Evolutionary conservation across 768 basidiomycete species (phyloP).

Genomic region (Podaxis mareebaensis): DNA sequence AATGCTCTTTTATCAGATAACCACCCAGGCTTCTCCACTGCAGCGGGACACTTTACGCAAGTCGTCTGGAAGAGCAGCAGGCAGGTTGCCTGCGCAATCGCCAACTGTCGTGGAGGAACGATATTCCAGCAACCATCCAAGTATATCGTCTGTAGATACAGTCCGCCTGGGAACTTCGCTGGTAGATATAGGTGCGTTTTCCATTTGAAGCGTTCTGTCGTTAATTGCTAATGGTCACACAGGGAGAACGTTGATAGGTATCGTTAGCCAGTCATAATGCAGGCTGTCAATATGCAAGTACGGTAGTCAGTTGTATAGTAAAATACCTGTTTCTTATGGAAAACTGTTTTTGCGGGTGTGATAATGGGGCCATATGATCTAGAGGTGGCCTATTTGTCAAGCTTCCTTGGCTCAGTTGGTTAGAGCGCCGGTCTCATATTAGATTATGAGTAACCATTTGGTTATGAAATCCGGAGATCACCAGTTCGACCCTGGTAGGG

Average conservation of each 20-base stretch:
- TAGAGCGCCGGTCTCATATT: conserved; percentile 17
- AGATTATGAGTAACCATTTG: conserved; percentile 1
- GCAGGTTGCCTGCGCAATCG: conserved; percentile 47
- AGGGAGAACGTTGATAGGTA: neutral
- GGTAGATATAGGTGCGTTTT: neutral
- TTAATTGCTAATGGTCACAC: neutral
- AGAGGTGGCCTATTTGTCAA: neutral
- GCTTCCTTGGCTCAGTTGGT: conserved; percentile 17
- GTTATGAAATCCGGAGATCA: conserved; percentile 16
- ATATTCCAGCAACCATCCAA: conserved; percentile 23
- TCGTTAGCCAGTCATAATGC: neutral
- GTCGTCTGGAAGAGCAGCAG: conserved; percentile 52
- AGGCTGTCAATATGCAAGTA: too few species aligned
- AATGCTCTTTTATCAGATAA: conserved; percentile 18
- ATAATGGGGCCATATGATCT: neutral
- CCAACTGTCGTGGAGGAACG: conserved; percentile 33
- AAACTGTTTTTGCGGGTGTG: neutral
- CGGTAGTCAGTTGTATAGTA: too few species aligned
- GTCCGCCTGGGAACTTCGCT: conserved; percentile 24
- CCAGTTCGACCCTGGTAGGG: conserved; percentile 17
- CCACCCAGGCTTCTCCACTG: conserved; percentile 24
- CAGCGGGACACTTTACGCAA: conserved; percentile 31
- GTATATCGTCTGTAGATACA: conserved; percentile 26
- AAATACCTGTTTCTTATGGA: too few species aligned
- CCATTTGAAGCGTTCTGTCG: neutral